Evolutionary conservation across 2,329 filamentous ascomycete species (phyloP).

Genomic region (Bimuria novae-zelandiae): DNA sequence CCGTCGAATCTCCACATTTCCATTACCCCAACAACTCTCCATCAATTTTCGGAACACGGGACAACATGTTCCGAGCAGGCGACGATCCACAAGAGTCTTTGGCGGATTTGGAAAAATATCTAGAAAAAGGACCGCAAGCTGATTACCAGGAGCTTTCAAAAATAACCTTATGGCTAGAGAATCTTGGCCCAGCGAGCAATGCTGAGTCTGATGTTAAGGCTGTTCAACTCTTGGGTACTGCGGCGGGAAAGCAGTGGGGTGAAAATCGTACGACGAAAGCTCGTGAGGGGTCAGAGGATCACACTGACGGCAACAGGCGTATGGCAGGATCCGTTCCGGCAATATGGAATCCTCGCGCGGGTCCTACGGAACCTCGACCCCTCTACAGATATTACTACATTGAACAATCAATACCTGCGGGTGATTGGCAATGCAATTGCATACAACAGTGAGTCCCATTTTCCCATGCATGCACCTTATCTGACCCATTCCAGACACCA

Average conservation of each 20-base stretch:
- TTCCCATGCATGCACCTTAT: not conserved
- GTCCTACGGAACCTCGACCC: constrained; percentile 32
- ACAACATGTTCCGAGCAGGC: constrained; percentile 24
- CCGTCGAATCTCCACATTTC: not conserved
- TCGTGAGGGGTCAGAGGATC: not conserved
- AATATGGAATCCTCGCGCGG: constrained; percentile 34
- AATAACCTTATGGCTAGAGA: constrained; percentile 21
- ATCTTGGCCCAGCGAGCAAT: constrained; percentile 14
- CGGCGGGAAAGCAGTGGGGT: constrained; percentile 29
- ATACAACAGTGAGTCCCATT: constrained; percentile 36
- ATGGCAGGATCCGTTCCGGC: constrained; percentile 36
- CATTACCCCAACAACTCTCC: not conserved
- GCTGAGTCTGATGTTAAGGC: constrained; percentile 20
- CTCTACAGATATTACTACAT: constrained; percentile 16
- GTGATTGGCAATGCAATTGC: constrained; percentile 47
- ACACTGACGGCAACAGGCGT: constrained; percentile 35
- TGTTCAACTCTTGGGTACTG: constrained; percentile 37
- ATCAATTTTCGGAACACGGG: constrained; percentile 1
- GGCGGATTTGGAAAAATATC: constrained; percentile 19
- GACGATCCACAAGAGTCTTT: constrained; percentile 23
- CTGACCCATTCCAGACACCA: constrained; percentile 33
- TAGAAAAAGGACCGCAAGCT: constrained; percentile 18
- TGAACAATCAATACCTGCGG: constrained; percentile 42
- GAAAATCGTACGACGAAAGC: constrained; percentile 25
- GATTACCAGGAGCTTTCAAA: constrained; percentile 20